A percentile compares a stretch with the other conserved stretches of the same genome.
These are phyloP conservation scores for Umbelopsis sp. DNA, from an alignment of 371 early-diverging fungal species.

Conservation along the genomic window DNA sequence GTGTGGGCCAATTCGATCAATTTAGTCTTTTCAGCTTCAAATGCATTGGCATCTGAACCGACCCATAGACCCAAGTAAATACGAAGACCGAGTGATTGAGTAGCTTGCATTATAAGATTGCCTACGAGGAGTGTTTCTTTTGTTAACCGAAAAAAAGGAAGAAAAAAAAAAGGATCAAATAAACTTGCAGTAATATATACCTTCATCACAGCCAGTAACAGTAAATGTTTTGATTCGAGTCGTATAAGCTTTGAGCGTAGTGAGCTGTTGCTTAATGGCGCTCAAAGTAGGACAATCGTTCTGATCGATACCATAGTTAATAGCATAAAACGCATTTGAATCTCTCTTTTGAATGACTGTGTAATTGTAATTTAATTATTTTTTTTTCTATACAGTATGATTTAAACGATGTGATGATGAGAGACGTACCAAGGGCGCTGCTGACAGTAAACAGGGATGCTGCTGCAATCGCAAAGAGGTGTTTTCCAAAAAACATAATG, in stretches of 20 bases:
- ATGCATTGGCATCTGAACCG: conserved; percentile 50
- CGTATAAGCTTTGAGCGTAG: conserved; percentile 48
- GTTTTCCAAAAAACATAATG: background rate
- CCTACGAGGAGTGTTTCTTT: conserved; percentile 16
- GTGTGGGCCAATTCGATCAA: conserved; percentile 43
- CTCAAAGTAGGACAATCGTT: conserved; percentile 57
- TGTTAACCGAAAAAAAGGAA: too few relatives aligned
- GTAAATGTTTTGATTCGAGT: conserved; percentile 61
- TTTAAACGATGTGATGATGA: too few relatives aligned
- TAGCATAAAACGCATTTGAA: conserved; percentile 41
- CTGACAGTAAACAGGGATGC: background rate
- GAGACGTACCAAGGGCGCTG: background rate
- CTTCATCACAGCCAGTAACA: conserved; percentile 58
- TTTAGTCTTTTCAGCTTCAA: conserved; percentile 50
- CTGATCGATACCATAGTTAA: conserved; percentile 62
- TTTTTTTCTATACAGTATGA: too few relatives aligned
- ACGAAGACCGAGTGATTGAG: conserved; percentile 58
- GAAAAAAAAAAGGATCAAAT: too few relatives aligned
- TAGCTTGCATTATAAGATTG: conserved; percentile 56
- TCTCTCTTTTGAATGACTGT: background rate
- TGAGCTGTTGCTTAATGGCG: conserved; percentile 50
- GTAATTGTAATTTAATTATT: too few relatives aligned
- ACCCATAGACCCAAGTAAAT: conserved; percentile 69
- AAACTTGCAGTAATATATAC: conserved; percentile 26
- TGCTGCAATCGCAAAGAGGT: background rate